Conservation (phyloP, 2,329 filamentous ascomycete genomes). For the Nemania sp. region DNA sequence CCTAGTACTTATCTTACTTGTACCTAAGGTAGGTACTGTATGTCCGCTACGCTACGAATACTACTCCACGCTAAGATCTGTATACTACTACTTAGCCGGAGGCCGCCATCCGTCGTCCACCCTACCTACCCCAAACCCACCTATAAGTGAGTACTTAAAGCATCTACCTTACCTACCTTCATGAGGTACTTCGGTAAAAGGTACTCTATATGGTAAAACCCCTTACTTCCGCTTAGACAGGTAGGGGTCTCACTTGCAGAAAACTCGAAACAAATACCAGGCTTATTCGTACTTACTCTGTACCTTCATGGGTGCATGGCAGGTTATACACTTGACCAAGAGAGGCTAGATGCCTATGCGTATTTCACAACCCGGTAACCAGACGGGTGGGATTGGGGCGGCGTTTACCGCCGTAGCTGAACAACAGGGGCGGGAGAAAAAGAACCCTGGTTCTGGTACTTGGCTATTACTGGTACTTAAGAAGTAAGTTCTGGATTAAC, state of each 20-base stretch:
- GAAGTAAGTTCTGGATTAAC: too few species aligned
- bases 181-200: too few species aligned
- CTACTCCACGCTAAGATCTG: slow-evolving; percentile 12
- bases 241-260: background rate
- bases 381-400: slow-evolving; percentile 12
- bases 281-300: too few species aligned
- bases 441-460: background rate
- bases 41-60: slow-evolving; percentile 12
- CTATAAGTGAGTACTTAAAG: too few species aligned
- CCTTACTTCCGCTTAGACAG: too few species aligned
- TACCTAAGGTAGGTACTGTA: background rate
- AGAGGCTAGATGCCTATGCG: too few species aligned
- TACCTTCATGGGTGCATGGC: background rate
- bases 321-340: background rate
- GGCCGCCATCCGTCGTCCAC: slow-evolving; percentile 15
- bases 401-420: slow-evolving; percentile 12
- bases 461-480: too few species aligned
- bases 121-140: background rate
- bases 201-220: too few species aligned
- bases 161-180: too few species aligned
- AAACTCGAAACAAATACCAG: background rate
- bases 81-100: background rate
- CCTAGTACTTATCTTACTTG: background rate
- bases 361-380: slow-evolving; percentile 6
- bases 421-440: background rate